Evolutionary conservation across 768 basidiomycete species (phyloP).

Genomic region (Kwoniella sp.): DNA sequence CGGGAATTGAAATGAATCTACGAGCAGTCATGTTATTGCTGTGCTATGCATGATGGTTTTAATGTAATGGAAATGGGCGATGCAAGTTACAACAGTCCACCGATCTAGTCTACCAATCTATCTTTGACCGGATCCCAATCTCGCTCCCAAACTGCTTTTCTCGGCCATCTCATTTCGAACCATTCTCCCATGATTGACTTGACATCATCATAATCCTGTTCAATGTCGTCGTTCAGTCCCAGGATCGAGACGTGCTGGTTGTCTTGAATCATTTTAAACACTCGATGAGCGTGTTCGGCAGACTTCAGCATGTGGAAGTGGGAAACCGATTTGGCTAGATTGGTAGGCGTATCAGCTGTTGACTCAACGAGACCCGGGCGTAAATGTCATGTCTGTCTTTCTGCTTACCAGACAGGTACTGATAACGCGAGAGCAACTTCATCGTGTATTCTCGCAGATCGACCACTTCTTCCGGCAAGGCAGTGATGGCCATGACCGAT

Average conservation of each 20-base stretch:
- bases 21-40: slow-evolving; percentile 3
- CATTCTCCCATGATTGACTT: slow-evolving; percentile 35
- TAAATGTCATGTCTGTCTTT: too few species aligned
- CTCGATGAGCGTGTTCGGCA: slow-evolving; percentile 35
- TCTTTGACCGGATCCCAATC: slow-evolving; percentile 32
- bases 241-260: slow-evolving; percentile 37
- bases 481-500: slow-evolving; percentile 36
- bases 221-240: slow-evolving; percentile 53
- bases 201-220: slow-evolving; percentile 40
- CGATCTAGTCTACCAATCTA: slow-evolving; percentile 5
- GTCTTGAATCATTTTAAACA: slow-evolving; percentile 40
- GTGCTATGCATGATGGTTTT: slow-evolving; percentile 9
- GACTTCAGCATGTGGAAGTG: slow-evolving; percentile 51
- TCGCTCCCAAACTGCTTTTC: slow-evolving; percentile 43
- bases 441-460: slow-evolving; percentile 41
- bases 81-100: not conserved
- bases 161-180: slow-evolving; percentile 44
- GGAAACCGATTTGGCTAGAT: slow-evolving; percentile 22
- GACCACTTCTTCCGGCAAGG: slow-evolving; percentile 38
- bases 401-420: slow-evolving; percentile 46
- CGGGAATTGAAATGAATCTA: not conserved
- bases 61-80: not conserved
- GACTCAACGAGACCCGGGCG: too few species aligned
- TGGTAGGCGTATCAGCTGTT: slow-evolving; percentile 3
- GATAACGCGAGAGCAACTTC: slow-evolving; percentile 50